A percentile compares a stretch with the other conserved stretches of the same genome.
Evolutionary conservation across 2,329 filamentous ascomycete species (phyloP).

Genomic region (Sclerotinia borealis): DNA sequence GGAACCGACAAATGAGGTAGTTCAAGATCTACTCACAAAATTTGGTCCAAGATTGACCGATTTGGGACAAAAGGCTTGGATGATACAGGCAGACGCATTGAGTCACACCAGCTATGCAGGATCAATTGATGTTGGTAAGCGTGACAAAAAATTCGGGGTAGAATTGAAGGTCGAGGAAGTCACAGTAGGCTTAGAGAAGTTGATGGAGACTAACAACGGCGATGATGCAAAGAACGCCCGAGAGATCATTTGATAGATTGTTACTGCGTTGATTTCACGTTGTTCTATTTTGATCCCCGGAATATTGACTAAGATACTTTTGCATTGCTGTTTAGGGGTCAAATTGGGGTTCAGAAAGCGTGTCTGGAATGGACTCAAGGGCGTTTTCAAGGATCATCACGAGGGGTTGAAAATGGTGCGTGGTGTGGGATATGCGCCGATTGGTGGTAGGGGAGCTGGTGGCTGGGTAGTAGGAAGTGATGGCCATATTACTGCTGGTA

Average conservation of each 20-base stretch:
- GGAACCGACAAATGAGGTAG: slow-evolving; percentile 11
- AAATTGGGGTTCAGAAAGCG: not conserved
- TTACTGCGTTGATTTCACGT: not conserved
- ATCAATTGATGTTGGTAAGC: slow-evolving; percentile 4
- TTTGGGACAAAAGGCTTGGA: slow-evolving; percentile 21
- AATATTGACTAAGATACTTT: not conserved
- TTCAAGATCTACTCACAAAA: slow-evolving; percentile 15
- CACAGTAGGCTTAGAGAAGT: not conserved
- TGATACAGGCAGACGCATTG: slow-evolving; percentile 22
- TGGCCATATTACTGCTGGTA: not conserved
- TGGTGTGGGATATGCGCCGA: not conserved
- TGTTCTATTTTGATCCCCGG: not conserved
- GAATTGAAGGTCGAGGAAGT: not conserved
- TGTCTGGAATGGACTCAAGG: slow-evolving; percentile 1
- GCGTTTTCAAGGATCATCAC: not conserved
- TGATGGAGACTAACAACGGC: not conserved
- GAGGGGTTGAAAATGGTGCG: not conserved
- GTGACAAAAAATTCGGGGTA: not conserved
- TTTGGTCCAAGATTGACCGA: slow-evolving; percentile 18
- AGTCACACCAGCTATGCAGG: slow-evolving; percentile 19
- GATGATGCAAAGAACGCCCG: not conserved
- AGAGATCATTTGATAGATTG: not conserved
- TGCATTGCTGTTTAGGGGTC: not conserved
- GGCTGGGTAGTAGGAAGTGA: not conserved
- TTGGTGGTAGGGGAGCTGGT: not conserved